Evolutionary conservation across 2,329 filamentous ascomycete species (phyloP).

Genomic region (Onygenales sp.): DNA sequence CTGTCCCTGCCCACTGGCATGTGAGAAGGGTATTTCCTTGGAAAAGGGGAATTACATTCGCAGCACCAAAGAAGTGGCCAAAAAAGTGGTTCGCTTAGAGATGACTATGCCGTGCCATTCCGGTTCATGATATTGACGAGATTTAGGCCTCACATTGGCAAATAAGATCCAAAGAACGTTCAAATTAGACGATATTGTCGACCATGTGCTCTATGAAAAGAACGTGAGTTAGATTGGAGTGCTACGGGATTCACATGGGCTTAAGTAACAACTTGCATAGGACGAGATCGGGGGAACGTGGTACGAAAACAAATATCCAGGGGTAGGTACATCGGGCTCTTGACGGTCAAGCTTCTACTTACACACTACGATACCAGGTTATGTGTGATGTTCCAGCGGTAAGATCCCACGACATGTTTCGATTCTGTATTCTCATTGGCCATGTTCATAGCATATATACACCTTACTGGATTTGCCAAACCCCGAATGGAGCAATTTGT

Average conservation of each 20-base stretch:
- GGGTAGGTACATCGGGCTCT: background rate
- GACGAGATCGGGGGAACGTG: constrained; percentile 24
- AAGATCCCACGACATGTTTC: constrained; percentile 60
- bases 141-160: background rate
- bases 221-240: constrained; percentile 10
- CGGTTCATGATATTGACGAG: background rate
- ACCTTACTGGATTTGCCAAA: constrained; percentile 59
- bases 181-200: background rate
- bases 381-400: constrained; percentile 28
- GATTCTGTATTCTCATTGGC: constrained; percentile 59
- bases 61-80: too few relatives aligned
- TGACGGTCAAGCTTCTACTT: background rate
- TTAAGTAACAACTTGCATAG: background rate
- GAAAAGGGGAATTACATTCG: too few relatives aligned
- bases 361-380: background rate
- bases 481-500: constrained; percentile 55
- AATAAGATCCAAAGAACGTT: background rate
- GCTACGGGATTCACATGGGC: background rate
- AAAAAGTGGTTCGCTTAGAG: too few relatives aligned
- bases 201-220: constrained; percentile 17
- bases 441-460: constrained; percentile 53
- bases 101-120: too few relatives aligned
- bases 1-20: too few relatives aligned
- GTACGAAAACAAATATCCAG: constrained; percentile 21
- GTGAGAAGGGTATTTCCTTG: background rate